Base-by-base conservation (phyloP, 73 alveolate genomes). In the Paramecium sonneborni region DNA sequence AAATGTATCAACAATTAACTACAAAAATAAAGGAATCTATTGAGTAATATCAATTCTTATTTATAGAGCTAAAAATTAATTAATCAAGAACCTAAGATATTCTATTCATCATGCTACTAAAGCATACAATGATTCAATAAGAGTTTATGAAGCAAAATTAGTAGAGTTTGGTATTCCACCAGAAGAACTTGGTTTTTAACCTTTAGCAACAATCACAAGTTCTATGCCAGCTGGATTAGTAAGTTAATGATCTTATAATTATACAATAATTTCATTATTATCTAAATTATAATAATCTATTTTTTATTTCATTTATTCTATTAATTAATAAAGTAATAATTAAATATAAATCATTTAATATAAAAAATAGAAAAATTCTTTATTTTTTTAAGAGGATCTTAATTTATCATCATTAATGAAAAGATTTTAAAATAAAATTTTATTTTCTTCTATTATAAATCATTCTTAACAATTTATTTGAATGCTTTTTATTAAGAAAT, bases 181-280 rank as follows among this genome's bases (percentile, higher is more conserved):
- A 41, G 99, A 97, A 92, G 99, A 97, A 85, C 95, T 97, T 56
- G 99, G 99, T 23, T 95, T 97, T 74, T 96, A 97, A 92, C 96
- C 97, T 24, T 92, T 97, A 52, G 97, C 92, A 35, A 97, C 99
- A 21, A 97, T 96, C 69, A 97, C 99, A 67, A 92, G 97, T 69
- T 95, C 97, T 56, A 97, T 97, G 99, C 99, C 99, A 21, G 99
- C 99, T 67, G 99, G 99, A 55, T 86, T 96, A 70, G 99, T 96
- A 44, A 96, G 98, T 57, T 98, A 97, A 69, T 96, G 96, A 96
- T 52, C 32, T 52, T 52, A 52, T 52, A 52, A 52, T 52, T 52
- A 52, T 52, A 52, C 37, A 86, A 84, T 28, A 52, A 52, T 52
- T 52, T 18, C 26, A 52, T 52, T 52, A 52, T 18, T 23, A 52